phyloP scores from a whole-genome alignment of 306 rosid species.

The Rosa rugosa region DNA sequence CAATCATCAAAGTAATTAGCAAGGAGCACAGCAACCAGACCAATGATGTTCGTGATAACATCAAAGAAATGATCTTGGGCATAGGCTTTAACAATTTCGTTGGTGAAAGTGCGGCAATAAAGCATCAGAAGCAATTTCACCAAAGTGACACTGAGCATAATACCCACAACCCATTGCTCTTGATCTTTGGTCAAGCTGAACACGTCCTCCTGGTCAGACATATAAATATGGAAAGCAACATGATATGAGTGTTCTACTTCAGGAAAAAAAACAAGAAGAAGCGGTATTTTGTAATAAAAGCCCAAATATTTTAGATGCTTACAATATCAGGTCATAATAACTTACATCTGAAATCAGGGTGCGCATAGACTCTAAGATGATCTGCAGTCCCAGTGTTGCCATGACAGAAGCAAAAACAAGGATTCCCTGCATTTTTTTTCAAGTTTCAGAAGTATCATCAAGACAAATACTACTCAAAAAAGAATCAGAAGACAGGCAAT shows the following conservation, averaged over 20 bases:
- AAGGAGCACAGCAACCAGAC: slow-evolving; percentile 89
- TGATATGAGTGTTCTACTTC: slow-evolving; percentile 1
- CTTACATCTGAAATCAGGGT: slow-evolving; percentile 67
- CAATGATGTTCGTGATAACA: slow-evolving; percentile 90
- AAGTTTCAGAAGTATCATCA: neutral
- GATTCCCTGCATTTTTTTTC: slow-evolving; percentile 63
- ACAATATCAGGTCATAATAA: slow-evolving; percentile 19
- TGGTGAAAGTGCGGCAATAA: slow-evolving; percentile 83
- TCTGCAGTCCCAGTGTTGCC: slow-evolving; percentile 98
- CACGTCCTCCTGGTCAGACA: slow-evolving; percentile 45
- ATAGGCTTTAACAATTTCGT: slow-evolving; percentile 91
- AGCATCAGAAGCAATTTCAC: slow-evolving; percentile 71
- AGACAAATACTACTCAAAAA: neutral
- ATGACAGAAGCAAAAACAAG: slow-evolving; percentile 99
- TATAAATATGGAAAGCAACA: neutral
- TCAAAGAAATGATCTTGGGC: slow-evolving; percentile 99
- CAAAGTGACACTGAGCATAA: slow-evolving; percentile 87
- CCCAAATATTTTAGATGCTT: neutral
- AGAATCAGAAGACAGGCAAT: neutral
- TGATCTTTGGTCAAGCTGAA: slow-evolving; percentile 72
- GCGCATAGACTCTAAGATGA: slow-evolving; percentile 87
- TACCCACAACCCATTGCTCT: slow-evolving; percentile 91
- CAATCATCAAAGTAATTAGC: slow-evolving; percentile 79
- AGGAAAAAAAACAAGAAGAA: neutral
- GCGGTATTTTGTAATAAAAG: neutral